These are phyloP conservation scores for Pestalotiopsis sp. DNA, from an alignment of 2,329 filamentous ascomycete genomes.

Conservation along the genomic window DNA sequence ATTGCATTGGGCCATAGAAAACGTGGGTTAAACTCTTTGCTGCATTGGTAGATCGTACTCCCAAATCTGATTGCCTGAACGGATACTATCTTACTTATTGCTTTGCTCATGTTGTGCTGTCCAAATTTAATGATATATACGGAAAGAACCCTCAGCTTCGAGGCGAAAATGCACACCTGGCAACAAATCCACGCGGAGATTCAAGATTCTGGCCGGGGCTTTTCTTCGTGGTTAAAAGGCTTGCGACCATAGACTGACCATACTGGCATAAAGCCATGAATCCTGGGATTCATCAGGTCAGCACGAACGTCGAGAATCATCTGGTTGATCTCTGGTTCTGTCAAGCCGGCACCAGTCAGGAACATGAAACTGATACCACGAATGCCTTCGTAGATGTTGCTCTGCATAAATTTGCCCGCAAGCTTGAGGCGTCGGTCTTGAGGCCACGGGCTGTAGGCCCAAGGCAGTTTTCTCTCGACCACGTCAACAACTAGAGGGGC, in stretches of 20 bases:
- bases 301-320: not conserved
- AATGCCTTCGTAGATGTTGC: constrained; percentile 9
- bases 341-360: constrained; percentile 3
- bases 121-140: not conserved
- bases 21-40: not conserved
- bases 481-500: constrained; percentile 7
- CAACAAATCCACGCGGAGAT: not conserved
- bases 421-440: not conserved
- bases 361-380: constrained; percentile 8
- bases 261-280: not conserved
- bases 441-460: constrained; percentile 3
- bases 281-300: not conserved
- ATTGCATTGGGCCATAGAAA: not conserved
- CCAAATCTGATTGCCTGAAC: not conserved
- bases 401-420: constrained; percentile 7
- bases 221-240: not conserved
- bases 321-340: not conserved
- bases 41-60: not conserved
- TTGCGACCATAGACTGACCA: constrained; percentile 1
- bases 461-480: constrained; percentile 1
- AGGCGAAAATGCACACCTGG: not conserved
- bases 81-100: not conserved
- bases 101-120: not conserved
- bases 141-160: not conserved
- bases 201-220: not conserved